Percentiles rank a stretch among this genome's conserved stretches.
phyloP scores from a whole-genome alignment of 805 yeast species.

The Lipomyces sp. region DNA sequence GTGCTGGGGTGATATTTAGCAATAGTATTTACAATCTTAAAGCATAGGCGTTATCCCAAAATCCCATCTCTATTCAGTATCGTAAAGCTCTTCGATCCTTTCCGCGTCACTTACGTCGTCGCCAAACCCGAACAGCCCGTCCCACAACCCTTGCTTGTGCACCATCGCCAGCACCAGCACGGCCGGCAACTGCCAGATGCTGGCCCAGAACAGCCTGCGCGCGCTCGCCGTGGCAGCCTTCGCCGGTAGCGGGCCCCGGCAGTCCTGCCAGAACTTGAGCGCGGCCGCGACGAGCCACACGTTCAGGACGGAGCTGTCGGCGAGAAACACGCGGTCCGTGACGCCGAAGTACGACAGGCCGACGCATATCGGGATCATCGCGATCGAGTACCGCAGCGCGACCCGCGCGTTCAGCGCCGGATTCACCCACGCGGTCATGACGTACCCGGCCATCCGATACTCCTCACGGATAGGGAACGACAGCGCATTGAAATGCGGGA shows the following conservation, averaged over 20 bases:
- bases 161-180: conserved; percentile 87
- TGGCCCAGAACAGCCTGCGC: conserved; percentile 84
- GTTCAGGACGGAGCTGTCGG: conserved; percentile 80
- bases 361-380: conserved; percentile 90
- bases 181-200: conserved; percentile 91
- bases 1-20: too few species aligned
- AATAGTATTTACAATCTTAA: too few species aligned
- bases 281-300: conserved; percentile 83
- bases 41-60: not conserved
- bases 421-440: conserved; percentile 93
- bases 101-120: not conserved
- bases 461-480: conserved; percentile 85
- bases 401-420: conserved; percentile 92
- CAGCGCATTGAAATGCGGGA: conserved; percentile 93
- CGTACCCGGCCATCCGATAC: conserved; percentile 89
- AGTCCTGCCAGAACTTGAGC: conserved; percentile 79
- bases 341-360: conserved; percentile 75
- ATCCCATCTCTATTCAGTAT: not conserved
- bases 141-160: conserved; percentile 96
- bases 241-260: conserved; percentile 29
- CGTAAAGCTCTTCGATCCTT: not conserved
- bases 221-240: conserved; percentile 54
- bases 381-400: conserved; percentile 80
- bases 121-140: conserved; percentile 48
- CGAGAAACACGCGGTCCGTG: conserved; percentile 73